phyloP scores from a whole-genome alignment of 129 eudicot species.

The Gnaphalium uliginosum region DNA sequence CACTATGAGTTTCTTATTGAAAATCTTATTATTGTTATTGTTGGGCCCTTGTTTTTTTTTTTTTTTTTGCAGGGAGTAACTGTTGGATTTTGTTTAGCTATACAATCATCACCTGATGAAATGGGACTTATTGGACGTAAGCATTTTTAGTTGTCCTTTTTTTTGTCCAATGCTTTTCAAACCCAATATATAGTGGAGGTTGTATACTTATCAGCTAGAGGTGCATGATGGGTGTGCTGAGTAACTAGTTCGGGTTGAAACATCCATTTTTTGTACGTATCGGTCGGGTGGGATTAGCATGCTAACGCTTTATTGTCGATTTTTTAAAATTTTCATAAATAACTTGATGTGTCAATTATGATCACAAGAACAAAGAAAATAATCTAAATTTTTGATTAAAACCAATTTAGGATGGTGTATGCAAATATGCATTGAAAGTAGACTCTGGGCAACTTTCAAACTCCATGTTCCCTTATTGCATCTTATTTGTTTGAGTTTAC shows the following conservation, averaged over 20 bases:
- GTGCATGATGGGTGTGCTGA: slow-evolving; percentile 2
- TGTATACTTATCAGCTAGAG: slow-evolving; percentile 12
- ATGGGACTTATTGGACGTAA: slow-evolving; percentile 91
- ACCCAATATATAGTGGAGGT: background rate
- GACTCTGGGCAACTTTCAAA: background rate
- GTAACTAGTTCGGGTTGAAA: background rate
- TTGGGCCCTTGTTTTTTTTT: no score
- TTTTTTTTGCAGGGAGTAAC: slow-evolving; percentile 73
- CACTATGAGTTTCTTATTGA: slow-evolving; percentile 10
- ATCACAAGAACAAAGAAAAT: background rate
- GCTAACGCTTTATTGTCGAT: background rate
- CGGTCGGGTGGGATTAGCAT: background rate
- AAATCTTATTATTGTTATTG: slow-evolving; percentile 1
- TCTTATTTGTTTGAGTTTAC: background rate
- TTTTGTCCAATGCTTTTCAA: slow-evolving; percentile 11
- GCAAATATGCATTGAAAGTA: background rate
- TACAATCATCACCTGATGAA: slow-evolving; percentile 54
- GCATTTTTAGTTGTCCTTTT: slow-evolving; percentile 20
- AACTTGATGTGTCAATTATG: background rate
- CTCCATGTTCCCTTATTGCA: background rate
- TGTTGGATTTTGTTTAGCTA: slow-evolving; percentile 84
- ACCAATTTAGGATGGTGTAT: background rate
- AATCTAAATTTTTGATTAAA: background rate
- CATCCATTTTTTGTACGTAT: background rate
- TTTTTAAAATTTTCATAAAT: background rate